Conservation (phyloP, 495 filamentous ascomycete species). For the Astrothelium macrocarpum region DNA sequence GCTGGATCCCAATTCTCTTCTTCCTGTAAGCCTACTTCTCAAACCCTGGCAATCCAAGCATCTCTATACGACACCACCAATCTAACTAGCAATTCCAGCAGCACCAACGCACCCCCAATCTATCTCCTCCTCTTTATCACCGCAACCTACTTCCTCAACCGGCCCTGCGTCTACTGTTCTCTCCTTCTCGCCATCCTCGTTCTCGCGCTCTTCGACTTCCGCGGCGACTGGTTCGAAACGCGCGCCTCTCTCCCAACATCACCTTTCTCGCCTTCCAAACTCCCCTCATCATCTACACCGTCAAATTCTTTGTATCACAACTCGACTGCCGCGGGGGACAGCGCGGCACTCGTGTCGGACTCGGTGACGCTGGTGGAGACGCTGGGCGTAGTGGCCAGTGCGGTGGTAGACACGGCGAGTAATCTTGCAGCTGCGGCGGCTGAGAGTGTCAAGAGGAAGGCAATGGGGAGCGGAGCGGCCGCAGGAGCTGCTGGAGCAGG, state of each 20-base stretch:
- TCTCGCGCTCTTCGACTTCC: constrained; percentile 36
- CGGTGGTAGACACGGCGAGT: constrained; percentile 27
- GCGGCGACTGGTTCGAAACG: constrained; percentile 33
- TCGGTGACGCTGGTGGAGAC: constrained; percentile 25
- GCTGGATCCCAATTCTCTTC: constrained; percentile 33
- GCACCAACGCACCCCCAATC: constrained; percentile 32
- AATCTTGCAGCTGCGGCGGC: constrained; percentile 24
- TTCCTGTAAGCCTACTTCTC: constrained; percentile 28
- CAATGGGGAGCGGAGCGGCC: background rate
- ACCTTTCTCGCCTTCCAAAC: constrained; percentile 9
- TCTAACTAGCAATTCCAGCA: constrained; percentile 13
- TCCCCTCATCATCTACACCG: constrained; percentile 7
- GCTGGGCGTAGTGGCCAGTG: constrained; percentile 22
- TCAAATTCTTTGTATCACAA: background rate
- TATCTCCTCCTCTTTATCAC: constrained; percentile 37
- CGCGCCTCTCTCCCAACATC: constrained; percentile 14
- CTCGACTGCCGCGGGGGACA: constrained; percentile 5
- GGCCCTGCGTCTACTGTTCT: constrained; percentile 37
- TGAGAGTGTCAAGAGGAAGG: constrained; percentile 20
- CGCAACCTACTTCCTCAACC: constrained; percentile 32
- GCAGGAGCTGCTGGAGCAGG: background rate
- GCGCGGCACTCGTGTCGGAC: constrained; percentile 13
- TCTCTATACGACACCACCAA: constrained; percentile 9
- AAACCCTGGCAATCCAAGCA: background rate
- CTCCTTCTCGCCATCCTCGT: constrained; percentile 35